A percentile compares a stretch with the other conserved stretches of the same genome.
Conservation (phyloP, 2,329 filamentous ascomycete genomes). For the Nigrospora osmanthi region DNA sequence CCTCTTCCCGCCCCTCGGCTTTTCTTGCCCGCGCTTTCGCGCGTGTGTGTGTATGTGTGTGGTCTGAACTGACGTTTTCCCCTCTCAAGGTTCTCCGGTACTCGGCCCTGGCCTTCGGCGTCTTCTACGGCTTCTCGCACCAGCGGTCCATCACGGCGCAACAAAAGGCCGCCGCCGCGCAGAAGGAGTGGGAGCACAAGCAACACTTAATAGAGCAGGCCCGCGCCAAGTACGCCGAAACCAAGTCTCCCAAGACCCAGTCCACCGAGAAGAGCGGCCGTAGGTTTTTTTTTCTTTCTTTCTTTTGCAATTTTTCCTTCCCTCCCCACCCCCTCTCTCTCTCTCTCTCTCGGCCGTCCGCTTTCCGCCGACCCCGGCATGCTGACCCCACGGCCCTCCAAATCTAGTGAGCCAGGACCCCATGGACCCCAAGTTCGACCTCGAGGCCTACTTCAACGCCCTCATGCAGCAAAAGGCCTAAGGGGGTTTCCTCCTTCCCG, state of each 20-base stretch:
- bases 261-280: constrained; percentile 22
- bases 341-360: not conserved
- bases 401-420: constrained; percentile 64
- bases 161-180: constrained; percentile 61
- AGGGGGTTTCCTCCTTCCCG: constrained; percentile 8
- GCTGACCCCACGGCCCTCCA: not conserved
- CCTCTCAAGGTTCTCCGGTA: constrained; percentile 81
- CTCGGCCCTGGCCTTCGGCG: constrained; percentile 82
- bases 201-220: constrained; percentile 86
- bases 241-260: constrained; percentile 47
- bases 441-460: constrained; percentile 74
- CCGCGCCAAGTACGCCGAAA: constrained; percentile 80
- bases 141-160: constrained; percentile 71
- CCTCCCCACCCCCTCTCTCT: not conserved
- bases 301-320: not conserved
- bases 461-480: constrained; percentile 47
- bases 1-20: not conserved
- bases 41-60: not conserved
- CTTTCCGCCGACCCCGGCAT: too few relatives aligned
- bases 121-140: constrained; percentile 95
- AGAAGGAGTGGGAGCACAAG: constrained; percentile 87
- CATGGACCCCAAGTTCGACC: constrained; percentile 83
- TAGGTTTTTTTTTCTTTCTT: constrained; percentile 18
- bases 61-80: constrained; percentile 5
- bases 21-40: not conserved